Conservation (phyloP, 306 rosid species). For the Prunus kanzakura region DNA sequence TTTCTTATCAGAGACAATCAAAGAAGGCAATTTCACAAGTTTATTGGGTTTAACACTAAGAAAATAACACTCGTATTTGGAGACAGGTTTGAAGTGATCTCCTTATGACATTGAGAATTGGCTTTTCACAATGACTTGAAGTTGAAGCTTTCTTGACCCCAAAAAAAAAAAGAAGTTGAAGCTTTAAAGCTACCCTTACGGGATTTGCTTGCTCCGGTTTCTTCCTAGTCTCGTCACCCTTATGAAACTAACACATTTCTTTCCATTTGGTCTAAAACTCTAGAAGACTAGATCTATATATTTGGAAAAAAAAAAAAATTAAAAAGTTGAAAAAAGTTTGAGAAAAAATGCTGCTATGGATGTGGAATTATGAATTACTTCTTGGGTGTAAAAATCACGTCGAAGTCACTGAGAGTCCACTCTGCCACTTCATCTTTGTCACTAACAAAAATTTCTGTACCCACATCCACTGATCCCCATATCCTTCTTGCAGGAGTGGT, state of each 20-base stretch:
- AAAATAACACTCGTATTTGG: background rate
- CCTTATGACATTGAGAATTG: slow-evolving; percentile 1
- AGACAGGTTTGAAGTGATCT: background rate
- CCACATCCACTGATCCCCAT: slow-evolving; percentile 70
- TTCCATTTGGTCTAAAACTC: background rate
- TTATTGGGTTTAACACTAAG: background rate
- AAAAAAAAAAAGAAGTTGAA: background rate
- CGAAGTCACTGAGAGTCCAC: slow-evolving; percentile 65
- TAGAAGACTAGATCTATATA: background rate
- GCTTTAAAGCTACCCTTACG: background rate
- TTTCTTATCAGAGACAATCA: background rate
- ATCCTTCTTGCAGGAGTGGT: slow-evolving; percentile 60
- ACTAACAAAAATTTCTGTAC: slow-evolving; percentile 71
- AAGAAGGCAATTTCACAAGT: background rate
- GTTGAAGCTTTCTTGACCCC: background rate
- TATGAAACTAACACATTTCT: background rate
- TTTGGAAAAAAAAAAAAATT: background rate
- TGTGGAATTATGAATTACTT: background rate
- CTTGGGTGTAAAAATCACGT: slow-evolving; percentile 38
- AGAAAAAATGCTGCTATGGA: background rate
- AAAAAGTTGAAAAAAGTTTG: background rate
- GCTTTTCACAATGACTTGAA: slow-evolving; percentile 1
- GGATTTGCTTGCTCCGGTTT: background rate
- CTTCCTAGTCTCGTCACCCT: background rate
- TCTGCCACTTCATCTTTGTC: slow-evolving; percentile 68